A percentile compares a stretch with the other conserved stretches of the same genome.
These are phyloP conservation scores for Botrytis hyacinthi DNA, from an alignment of 2,329 filamentous ascomycete genomes.

Conservation along the genomic window DNA sequence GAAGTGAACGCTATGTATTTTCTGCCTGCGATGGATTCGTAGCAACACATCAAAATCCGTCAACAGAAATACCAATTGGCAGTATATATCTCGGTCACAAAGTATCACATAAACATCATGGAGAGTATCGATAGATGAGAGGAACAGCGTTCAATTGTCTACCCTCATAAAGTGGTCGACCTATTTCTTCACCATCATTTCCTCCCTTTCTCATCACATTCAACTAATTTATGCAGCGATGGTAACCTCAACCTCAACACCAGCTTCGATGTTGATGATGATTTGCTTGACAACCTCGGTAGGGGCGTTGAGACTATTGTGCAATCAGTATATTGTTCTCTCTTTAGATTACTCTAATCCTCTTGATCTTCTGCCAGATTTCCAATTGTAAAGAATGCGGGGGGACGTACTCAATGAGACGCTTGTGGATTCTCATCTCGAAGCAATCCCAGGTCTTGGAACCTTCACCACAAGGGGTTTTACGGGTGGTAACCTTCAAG, in stretches of 20 bases:
- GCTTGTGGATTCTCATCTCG: slow-evolving; percentile 99
- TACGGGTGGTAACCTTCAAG: slow-evolving; percentile 76
- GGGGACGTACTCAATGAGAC: slow-evolving; percentile 78
- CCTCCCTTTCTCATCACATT: slow-evolving; percentile 17
- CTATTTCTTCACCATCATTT: slow-evolving; percentile 17
- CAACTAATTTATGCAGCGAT: slow-evolving; percentile 68
- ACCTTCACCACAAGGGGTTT: slow-evolving; percentile 99
- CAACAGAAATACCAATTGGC: not conserved
- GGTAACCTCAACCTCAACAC: slow-evolving; percentile 90
- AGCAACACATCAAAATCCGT: not conserved
- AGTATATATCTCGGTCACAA: not conserved
- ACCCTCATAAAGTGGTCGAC: slow-evolving; percentile 8
- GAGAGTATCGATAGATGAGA: not conserved
- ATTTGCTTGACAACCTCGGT: slow-evolving; percentile 98
- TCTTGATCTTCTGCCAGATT: slow-evolving; percentile 2
- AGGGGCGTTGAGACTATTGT: slow-evolving; percentile 77
- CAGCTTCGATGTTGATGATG: slow-evolving; percentile 93
- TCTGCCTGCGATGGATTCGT: not conserved
- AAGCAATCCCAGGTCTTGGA: slow-evolving; percentile 99
- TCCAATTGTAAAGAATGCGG: not conserved
- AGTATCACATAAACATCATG: not conserved
- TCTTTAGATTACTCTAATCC: not conserved
- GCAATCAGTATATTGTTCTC: slow-evolving; percentile 26
- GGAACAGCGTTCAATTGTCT: slow-evolving; percentile 21
- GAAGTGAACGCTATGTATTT: not conserved